phyloP scores from a whole-genome alignment of 768 basidiomycete species.

The Boletus tylopilopsis region DNA sequence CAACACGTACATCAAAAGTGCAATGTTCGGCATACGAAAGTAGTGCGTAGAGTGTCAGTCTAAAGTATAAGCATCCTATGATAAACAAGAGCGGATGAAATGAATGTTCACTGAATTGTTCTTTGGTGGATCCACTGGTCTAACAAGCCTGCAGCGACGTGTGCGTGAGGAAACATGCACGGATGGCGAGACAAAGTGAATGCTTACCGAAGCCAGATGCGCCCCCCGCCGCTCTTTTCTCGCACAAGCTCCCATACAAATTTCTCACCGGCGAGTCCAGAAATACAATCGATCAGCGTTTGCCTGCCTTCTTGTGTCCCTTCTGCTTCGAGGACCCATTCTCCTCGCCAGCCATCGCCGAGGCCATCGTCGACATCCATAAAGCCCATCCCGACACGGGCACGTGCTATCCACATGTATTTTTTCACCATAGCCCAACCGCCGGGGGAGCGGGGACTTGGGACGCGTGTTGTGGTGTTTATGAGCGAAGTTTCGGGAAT shows the following conservation, averaged over 20 bases:
- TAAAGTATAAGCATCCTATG: constrained; percentile 19
- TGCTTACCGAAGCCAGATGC: constrained; percentile 63
- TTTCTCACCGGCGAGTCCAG: constrained; percentile 31
- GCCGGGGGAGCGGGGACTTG: constrained; percentile 56
- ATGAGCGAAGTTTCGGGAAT: constrained; percentile 49
- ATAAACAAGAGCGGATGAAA: constrained; percentile 20
- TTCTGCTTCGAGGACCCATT: constrained; percentile 79
- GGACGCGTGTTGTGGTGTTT: constrained; percentile 36
- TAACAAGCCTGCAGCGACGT: constrained; percentile 17
- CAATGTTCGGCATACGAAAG: constrained; percentile 10
- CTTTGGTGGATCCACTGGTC: constrained; percentile 17
- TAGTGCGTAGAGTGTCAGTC: constrained; percentile 10
- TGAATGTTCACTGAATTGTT: constrained; percentile 21
- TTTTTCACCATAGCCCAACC: constrained; percentile 59
- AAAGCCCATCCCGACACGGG: constrained; percentile 37
- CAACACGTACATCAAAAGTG: constrained; percentile 13
- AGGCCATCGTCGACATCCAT: constrained; percentile 38
- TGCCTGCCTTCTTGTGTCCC: constrained; percentile 67
- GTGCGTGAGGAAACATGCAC: neutral
- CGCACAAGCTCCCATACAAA: constrained; percentile 54
- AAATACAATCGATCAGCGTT: constrained; percentile 52
- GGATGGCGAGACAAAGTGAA: neutral
- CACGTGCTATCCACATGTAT: constrained; percentile 62
- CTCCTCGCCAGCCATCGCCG: constrained; percentile 69
- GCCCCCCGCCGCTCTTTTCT: constrained; percentile 57